Evolutionary conservation across 1,284 basidiomycete genomes (phyloP).

Genomic region (Thelephora terrestris): DNA sequence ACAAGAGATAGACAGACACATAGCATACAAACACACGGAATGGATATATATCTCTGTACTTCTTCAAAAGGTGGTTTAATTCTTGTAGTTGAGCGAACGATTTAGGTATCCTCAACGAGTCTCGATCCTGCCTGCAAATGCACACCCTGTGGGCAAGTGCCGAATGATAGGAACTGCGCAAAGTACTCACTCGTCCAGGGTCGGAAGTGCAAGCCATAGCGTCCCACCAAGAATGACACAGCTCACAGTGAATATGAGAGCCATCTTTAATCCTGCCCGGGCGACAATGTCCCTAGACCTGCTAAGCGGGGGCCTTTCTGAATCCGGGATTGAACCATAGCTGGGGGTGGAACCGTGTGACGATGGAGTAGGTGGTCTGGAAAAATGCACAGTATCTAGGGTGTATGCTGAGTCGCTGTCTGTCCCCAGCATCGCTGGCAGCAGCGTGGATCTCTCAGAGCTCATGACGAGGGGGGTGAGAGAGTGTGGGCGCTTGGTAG

Average conservation of each 20-base stretch:
- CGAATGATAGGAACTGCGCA: background rate
- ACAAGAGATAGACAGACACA: conserved; percentile 89
- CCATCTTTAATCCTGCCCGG: conserved; percentile 76
- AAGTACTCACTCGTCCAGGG: conserved; percentile 59
- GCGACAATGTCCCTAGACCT: conserved; percentile 46
- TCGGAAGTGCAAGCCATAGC: conserved; percentile 72
- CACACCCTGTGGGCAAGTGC: conserved; percentile 2
- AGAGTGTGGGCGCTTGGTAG: background rate
- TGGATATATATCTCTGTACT: conserved; percentile 81
- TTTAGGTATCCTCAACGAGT: conserved; percentile 67
- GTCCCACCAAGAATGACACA: conserved; percentile 61
- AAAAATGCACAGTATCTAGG: conserved; percentile 38
- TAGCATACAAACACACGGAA: conserved; percentile 76
- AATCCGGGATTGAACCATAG: conserved; percentile 45
- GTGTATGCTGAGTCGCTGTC: conserved; percentile 54
- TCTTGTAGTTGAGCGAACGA: conserved; percentile 77
- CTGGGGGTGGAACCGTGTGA: conserved; percentile 22
- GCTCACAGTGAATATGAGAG: conserved; percentile 63
- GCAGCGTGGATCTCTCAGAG: background rate
- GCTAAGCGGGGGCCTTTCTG: conserved; percentile 21
- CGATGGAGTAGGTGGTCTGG: conserved; percentile 26
- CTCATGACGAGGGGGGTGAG: conserved; percentile 11
- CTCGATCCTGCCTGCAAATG: conserved; percentile 55
- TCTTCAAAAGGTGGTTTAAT: conserved; percentile 76
- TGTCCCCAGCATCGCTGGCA: conserved; percentile 9